Evolutionary conservation across 129 eudicot genomes (phyloP).

Genomic region (Flaveria sonorensis): DNA sequence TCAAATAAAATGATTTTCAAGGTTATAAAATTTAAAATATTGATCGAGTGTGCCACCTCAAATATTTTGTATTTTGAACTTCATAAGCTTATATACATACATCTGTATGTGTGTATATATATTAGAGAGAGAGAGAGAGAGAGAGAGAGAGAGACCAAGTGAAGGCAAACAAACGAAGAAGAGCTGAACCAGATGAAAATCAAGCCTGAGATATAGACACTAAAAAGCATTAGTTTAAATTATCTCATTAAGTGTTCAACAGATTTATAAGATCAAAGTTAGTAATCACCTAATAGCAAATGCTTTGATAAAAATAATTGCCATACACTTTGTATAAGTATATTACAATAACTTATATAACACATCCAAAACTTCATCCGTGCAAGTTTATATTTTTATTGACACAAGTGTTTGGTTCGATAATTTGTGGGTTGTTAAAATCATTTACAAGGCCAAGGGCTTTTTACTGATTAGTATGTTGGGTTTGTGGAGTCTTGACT

Average conservation of each 20-base stretch:
- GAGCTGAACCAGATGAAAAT: constrained; percentile 92
- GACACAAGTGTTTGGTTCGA: not conserved
- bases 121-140: too few relatives aligned
- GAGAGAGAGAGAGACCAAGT: constrained; percentile 51
- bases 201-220: constrained; percentile 56
- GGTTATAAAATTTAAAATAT: not conserved
- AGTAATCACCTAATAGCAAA: not conserved
- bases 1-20: not conserved
- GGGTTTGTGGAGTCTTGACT: too few relatives aligned
- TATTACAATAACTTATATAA: not conserved
- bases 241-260: not conserved
- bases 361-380: not conserved
- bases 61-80: constrained; percentile 9
- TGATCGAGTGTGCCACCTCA: not conserved
- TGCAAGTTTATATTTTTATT: not conserved
- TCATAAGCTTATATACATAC: not conserved
- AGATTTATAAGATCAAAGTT: not conserved
- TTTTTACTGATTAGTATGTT: not conserved
- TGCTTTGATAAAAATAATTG: not conserved
- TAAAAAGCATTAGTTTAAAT: constrained; percentile 17
- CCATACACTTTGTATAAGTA: not conserved
- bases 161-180: constrained; percentile 89
- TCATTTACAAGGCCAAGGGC: not conserved
- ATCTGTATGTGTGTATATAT: not conserved
- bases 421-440: not conserved